Percentiles rank a stretch among this genome's conserved stretches.
Evolutionary conservation across 148 eudicot genomes (phyloP).

Genomic region (Vaccinium macrocarpon): DNA sequence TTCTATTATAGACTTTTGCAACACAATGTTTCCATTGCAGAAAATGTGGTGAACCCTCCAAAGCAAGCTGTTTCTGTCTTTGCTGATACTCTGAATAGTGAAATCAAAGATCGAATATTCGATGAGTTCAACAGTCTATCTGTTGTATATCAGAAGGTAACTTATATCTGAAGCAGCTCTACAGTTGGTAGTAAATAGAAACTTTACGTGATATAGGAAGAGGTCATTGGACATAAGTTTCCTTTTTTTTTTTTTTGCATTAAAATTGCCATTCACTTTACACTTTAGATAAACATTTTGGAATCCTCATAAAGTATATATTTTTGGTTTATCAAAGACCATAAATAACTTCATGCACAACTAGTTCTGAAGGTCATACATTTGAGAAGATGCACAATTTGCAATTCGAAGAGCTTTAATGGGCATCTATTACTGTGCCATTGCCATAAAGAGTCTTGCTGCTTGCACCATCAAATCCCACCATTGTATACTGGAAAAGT

Average conservation of each 20-base stretch:
- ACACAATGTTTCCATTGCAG: conserved; percentile 69
- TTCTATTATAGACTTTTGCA: conserved; percentile 95
- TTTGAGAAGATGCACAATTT: neutral
- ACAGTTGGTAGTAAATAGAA: neutral
- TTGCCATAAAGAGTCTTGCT: neutral
- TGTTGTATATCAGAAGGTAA: conserved; percentile 92
- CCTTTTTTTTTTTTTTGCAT: neutral
- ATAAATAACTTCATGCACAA: neutral
- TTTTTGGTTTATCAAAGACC: neutral
- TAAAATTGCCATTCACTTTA: neutral
- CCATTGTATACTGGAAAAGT: neutral
- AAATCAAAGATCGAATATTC: conserved; percentile 95
- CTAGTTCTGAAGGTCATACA: neutral
- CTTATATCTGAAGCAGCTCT: neutral
- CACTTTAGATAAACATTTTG: neutral
- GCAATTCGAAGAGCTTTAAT: too few relatives aligned
- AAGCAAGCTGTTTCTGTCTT: conserved; percentile 99
- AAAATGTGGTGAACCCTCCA: conserved; percentile 86
- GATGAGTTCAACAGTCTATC: conserved; percentile 98
- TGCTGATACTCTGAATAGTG: conserved; percentile 94
- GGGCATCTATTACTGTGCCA: neutral
- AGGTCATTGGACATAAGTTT: neutral
- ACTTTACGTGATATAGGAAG: neutral
- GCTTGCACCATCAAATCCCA: neutral
- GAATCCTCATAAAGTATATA: neutral